These are phyloP conservation scores for Penicillium janthinellum DNA, from an alignment of 2,329 filamentous ascomycete genomes.

Conservation along the genomic window DNA sequence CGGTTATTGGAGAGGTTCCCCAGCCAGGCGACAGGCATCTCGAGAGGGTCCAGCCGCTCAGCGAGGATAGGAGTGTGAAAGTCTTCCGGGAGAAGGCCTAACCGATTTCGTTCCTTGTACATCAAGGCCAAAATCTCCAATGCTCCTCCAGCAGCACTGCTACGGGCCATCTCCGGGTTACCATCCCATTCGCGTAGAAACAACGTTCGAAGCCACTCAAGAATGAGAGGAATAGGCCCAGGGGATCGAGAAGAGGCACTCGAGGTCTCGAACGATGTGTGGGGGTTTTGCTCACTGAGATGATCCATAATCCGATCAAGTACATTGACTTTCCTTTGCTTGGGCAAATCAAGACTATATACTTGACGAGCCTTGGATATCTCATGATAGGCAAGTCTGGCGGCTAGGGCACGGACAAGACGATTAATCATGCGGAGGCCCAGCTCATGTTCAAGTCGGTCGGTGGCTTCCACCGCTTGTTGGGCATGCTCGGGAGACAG, in stretches of 20 bases:
- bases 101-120: conserved; percentile 68
- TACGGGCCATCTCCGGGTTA: conserved; percentile 66
- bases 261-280: conserved; percentile 11
- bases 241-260: conserved; percentile 20
- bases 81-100: conserved; percentile 67
- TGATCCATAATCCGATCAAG: conserved; percentile 41
- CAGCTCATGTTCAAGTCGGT: conserved; percentile 55
- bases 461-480: conserved; percentile 39
- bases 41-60: conserved; percentile 72
- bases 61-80: conserved; percentile 77
- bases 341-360: conserved; percentile 31
- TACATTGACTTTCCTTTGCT: conserved; percentile 34
- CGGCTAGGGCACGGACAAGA: conserved; percentile 52
- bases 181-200: conserved; percentile 82
- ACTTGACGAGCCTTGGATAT: conserved; percentile 45
- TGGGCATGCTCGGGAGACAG: conserved; percentile 31
- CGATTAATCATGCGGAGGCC: conserved; percentile 54
- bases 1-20: conserved; percentile 63
- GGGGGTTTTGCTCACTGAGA: conserved; percentile 34
- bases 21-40: conserved; percentile 73
- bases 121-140: conserved; percentile 72
- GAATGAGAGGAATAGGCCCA: conserved; percentile 37
- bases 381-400: conserved; percentile 52
- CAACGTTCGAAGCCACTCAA: conserved; percentile 60
- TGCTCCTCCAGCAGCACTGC: conserved; percentile 74